Evolutionary conservation across 2,329 filamentous ascomycete genomes (phyloP), one percentile per base, ranked within the genome.

Genomic region (Alternaria incomplexa): DNA sequence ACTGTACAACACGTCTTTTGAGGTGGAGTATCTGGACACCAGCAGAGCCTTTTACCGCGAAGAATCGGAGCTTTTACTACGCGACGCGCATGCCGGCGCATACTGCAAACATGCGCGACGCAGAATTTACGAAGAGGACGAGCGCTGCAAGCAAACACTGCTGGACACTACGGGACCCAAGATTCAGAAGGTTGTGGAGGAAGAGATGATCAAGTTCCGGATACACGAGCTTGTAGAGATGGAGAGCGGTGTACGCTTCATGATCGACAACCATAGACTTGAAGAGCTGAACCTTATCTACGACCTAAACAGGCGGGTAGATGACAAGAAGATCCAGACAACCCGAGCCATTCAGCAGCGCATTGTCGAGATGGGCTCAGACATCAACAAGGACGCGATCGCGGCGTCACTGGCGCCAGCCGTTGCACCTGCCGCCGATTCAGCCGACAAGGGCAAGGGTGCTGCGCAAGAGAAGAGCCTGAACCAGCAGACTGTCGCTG

Each of bases 221-320:
- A 87, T 98, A 61, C 84, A 88, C 22, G 93, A 96, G 15, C 91
- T 99, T 57, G 86, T 98, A 63, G 88, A 90, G 52, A 89, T 97
- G 80, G 93, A 97, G 6, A 97, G 91, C 65, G 96, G 96, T 0
- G 86, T 97, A 45, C 89, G 87, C 66, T 89, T 89, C 75, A 98
- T 99, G 95, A 89, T 98, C 53, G 92, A 97, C 78, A 94, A 97
- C 72, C 91, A 97, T 79, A 89, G 91, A 66, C 73, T 91, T 32
- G 88, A 91, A 5, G 93, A 97, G 72, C 83, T 99, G 10, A 84
- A 85, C n/a, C 89, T 93, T 53, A 84, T 98, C 4, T 98, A 96
- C 78, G 85, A 89, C 17, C 86, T 98, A 3, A 91, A 97, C 58
- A 83, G 87, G 10, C 86, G 93, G 32, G 91, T 97, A 0, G 93